Evolutionary conservation across 2,329 filamentous ascomycete genomes (phyloP).

Genomic region (Paraphoma chrysanthemicola): DNA sequence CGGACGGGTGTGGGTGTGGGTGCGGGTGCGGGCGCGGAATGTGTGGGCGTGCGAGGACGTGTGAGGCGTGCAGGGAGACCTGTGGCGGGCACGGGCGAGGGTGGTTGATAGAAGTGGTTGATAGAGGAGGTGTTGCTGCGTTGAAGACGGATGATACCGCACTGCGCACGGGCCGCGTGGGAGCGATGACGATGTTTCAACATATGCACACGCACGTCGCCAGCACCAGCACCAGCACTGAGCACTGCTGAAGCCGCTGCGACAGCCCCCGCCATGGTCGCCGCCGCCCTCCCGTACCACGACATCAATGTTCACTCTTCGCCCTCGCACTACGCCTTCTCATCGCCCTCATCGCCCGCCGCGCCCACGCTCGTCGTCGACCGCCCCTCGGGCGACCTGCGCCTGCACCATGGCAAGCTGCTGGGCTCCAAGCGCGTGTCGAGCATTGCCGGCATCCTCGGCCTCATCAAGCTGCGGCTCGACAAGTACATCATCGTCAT

Average conservation of each 20-base stretch:
- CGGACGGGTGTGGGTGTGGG: slow-evolving; percentile 11
- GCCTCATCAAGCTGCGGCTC: slow-evolving; percentile 90
- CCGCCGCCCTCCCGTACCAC: slow-evolving; percentile 74
- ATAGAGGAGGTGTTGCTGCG: no score
- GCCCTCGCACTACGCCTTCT: slow-evolving; percentile 92
- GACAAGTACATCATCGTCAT: slow-evolving; percentile 98
- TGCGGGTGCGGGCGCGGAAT: background rate
- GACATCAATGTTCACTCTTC: slow-evolving; percentile 98
- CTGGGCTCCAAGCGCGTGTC: slow-evolving; percentile 83
- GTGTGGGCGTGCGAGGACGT: background rate
- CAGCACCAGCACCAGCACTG: background rate
- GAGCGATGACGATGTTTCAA: background rate
- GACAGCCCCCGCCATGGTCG: slow-evolving; percentile 51
- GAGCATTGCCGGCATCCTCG: slow-evolving; percentile 93
- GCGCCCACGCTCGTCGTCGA: slow-evolving; percentile 89
- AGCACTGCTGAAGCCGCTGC: background rate
- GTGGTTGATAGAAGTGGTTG: slow-evolving; percentile 13
- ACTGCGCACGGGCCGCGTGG: no score
- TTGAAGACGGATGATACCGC: background rate
- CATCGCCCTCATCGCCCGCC: slow-evolving; percentile 90
- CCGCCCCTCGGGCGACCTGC: slow-evolving; percentile 87
- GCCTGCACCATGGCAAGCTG: slow-evolving; percentile 80
- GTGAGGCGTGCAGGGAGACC: slow-evolving; percentile 3
- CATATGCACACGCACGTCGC: no score
- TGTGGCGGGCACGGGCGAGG: slow-evolving; percentile 4